Percentiles rank a stretch among this genome's conserved stretches.
Conservation (phyloP, 1,139 yeast genomes). For the Sugiyamaella japonica region DNA sequence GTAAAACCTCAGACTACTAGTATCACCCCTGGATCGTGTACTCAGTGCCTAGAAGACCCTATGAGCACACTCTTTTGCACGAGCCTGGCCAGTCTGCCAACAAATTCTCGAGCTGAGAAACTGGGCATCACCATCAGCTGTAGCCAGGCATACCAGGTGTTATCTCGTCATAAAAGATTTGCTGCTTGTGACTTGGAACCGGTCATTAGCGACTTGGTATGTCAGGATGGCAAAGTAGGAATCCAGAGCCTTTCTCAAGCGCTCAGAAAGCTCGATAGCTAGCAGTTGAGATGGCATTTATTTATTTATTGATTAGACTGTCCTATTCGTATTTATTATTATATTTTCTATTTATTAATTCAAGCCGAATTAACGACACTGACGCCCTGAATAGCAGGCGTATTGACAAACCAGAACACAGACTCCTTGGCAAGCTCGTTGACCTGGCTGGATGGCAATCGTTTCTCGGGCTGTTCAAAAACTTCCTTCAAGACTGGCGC, state of each 20-base stretch:
- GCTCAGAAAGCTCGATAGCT: slow-evolving; percentile 60
- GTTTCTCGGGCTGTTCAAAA: slow-evolving; percentile 53
- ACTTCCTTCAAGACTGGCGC: slow-evolving; percentile 71
- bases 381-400: slow-evolving; percentile 69
- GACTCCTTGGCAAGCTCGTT: slow-evolving; percentile 53
- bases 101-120: neutral
- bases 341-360: neutral
- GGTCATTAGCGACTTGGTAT: slow-evolving; percentile 65
- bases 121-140: slow-evolving; percentile 61
- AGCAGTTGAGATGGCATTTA: neutral
- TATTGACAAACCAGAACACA: slow-evolving; percentile 80
- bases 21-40: slow-evolving; percentile 64
- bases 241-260: slow-evolving; percentile 76
- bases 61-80: slow-evolving; percentile 82
- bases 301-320: neutral
- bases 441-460: slow-evolving; percentile 74
- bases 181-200: slow-evolving; percentile 66
- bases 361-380: slow-evolving; percentile 25
- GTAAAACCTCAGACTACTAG: neutral
- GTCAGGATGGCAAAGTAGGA: slow-evolving; percentile 75
- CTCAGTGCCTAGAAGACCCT: slow-evolving; percentile 74
- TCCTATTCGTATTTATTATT: slow-evolving; percentile 12
- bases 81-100: slow-evolving; percentile 49
- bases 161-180: slow-evolving; percentile 73
- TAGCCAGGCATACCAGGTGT: slow-evolving; percentile 77